phyloP scores from a whole-genome alignment of 2,329 filamentous ascomycete species.

The Penicillium sp. region DNA sequence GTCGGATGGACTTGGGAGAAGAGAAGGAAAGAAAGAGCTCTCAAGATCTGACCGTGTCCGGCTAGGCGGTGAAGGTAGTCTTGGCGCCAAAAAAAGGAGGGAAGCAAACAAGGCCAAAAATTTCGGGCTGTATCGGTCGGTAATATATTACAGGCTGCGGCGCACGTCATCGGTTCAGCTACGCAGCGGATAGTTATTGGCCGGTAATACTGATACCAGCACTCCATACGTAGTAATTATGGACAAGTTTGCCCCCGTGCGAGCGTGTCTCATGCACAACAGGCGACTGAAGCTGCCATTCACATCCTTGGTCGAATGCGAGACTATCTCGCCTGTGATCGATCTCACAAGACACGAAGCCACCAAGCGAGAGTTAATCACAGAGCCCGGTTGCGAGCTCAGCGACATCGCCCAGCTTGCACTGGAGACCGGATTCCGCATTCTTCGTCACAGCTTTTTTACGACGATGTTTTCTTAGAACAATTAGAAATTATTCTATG shows the following conservation, averaged over 20 bases:
- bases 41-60: background rate
- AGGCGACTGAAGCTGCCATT: background rate
- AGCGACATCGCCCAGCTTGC: background rate
- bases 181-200: background rate
- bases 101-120: background rate
- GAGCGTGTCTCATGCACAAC: constrained; percentile 9
- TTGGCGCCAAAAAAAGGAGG: constrained; percentile 5
- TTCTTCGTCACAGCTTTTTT: background rate
- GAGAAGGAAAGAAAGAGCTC: background rate
- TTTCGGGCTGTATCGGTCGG: background rate
- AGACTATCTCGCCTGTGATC: background rate
- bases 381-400: background rate
- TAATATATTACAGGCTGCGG: background rate
- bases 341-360: background rate
- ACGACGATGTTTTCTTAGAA: constrained; percentile 2
- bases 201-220: background rate
- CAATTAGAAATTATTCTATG: background rate
- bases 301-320: background rate
- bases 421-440: background rate
- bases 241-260: constrained; percentile 5
- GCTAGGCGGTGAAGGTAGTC: background rate
- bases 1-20: constrained; percentile 13
- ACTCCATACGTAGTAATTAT: background rate
- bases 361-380: background rate
- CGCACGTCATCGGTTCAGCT: background rate